Evolutionary conservation across 345 rosid genomes (phyloP).

Genomic region (Eucalyptus albens): DNA sequence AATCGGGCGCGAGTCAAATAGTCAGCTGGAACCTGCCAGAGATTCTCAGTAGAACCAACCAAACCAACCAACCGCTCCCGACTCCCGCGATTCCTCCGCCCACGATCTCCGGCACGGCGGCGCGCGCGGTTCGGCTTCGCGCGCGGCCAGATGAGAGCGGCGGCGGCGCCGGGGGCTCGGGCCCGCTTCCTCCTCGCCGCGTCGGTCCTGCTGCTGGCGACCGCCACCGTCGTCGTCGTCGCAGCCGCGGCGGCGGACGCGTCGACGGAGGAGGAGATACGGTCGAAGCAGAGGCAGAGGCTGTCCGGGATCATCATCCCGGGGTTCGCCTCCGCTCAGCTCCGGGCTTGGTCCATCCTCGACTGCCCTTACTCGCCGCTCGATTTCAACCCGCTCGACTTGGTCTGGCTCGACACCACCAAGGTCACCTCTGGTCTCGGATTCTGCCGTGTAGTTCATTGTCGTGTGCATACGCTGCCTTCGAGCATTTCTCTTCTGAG

Average conservation of each 20-base stretch:
- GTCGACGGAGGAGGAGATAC: not conserved
- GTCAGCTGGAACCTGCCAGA: not conserved
- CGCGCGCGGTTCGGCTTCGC: not conserved
- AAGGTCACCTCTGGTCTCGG: conserved; percentile 21
- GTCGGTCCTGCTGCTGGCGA: not conserved
- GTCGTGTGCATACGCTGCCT: not conserved
- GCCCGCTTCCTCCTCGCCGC: not conserved
- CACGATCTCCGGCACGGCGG: not conserved
- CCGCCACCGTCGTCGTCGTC: not conserved
- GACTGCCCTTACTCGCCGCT: conserved; percentile 96
- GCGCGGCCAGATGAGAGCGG: not conserved
- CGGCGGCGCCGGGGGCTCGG: too few species aligned
- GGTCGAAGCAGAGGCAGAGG: conserved; percentile 7
- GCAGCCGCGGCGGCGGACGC: not conserved
- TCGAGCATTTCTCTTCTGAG: not conserved
- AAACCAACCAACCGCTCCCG: not conserved
- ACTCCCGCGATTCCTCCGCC: not conserved
- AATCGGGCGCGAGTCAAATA: not conserved
- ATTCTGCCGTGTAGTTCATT: not conserved
- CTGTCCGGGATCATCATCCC: conserved; percentile 94
- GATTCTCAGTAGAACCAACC: not conserved
- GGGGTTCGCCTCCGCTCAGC: conserved; percentile 97
- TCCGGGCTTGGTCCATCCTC: conserved; percentile 96
- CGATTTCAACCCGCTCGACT: conserved; percentile 97
- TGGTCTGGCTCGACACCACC: conserved; percentile 95